Percentiles rank a stretch among this genome's conserved stretches.
These are phyloP conservation scores for Arachis stenosperma DNA, from an alignment of 306 rosid genomes.

Conservation along the genomic window DNA sequence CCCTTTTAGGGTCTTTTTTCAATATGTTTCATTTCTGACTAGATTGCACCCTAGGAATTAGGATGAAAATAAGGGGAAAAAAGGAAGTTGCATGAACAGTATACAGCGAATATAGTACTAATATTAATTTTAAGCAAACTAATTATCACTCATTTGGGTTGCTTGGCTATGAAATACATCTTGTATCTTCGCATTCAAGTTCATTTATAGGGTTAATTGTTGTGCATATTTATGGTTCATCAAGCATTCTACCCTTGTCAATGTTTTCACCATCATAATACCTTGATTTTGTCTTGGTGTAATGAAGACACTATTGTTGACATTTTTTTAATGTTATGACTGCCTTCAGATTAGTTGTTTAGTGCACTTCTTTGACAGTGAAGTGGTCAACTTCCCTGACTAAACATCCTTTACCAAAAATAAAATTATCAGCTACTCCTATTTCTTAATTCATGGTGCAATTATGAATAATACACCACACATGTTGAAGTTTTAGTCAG, in stretches of 20 bases:
- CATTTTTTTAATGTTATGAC: conserved; percentile 6
- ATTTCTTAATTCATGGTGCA: conserved; percentile 7
- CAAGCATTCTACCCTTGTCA: background rate
- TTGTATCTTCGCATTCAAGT: conserved; percentile 1
- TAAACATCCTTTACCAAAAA: conserved; percentile 26
- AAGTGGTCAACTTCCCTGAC: background rate
- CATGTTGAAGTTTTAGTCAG: conserved; percentile 24
- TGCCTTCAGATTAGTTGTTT: conserved; percentile 9
- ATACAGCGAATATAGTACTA: background rate
- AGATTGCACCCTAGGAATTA: background rate
- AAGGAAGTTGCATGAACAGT: background rate
- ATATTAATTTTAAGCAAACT: background rate
- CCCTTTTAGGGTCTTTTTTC: conserved; percentile 13
- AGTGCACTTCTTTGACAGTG: background rate
- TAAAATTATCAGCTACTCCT: conserved; percentile 4
- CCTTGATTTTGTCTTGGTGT: conserved; percentile 15
- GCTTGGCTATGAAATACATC: background rate
- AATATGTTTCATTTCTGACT: conserved; percentile 15
- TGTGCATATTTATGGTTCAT: conserved; percentile 22
- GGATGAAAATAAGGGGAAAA: background rate
- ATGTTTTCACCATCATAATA: background rate
- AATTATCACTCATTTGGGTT: conserved; percentile 8
- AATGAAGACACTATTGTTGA: background rate
- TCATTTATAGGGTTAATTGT: conserved; percentile 1
- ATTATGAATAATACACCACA: conserved; percentile 12